Conservation (phyloP, 75 land plant genomes). For the Pinus albicaulis region DNA sequence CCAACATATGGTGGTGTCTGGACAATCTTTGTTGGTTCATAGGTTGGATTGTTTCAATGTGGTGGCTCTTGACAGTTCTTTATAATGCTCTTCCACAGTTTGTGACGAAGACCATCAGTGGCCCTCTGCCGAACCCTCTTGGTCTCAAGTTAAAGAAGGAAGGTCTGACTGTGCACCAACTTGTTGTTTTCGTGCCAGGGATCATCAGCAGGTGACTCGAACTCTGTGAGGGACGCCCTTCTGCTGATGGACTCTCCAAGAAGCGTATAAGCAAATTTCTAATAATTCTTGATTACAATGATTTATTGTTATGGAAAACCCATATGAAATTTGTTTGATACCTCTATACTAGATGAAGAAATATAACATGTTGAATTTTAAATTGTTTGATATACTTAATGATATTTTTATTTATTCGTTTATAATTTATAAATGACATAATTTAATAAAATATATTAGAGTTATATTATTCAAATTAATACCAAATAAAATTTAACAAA, state of each 20-base stretch:
- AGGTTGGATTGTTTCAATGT: constrained; percentile 52
- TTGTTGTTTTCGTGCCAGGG: constrained; percentile 79
- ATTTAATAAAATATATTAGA: too few relatives aligned
- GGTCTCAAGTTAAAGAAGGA: constrained; percentile 50
- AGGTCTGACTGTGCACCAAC: constrained; percentile 51
- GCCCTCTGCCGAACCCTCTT: constrained; percentile 46
- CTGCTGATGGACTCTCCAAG: constrained; percentile 70
- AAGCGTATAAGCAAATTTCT: too few relatives aligned
- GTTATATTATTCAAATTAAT: too few relatives aligned
- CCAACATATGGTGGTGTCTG: constrained; percentile 47
- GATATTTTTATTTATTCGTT: too few relatives aligned
- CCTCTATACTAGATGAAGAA: too few relatives aligned
- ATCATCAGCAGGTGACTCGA: constrained; percentile 81
- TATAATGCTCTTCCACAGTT: constrained; percentile 49
- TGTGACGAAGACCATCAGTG: constrained; percentile 39
- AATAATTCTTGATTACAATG: too few relatives aligned
- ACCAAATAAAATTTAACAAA: too few relatives aligned
- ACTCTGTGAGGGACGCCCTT: constrained; percentile 81
- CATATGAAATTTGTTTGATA: too few relatives aligned
- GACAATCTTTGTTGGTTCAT: constrained; percentile 73
- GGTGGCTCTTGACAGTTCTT: constrained; percentile 65
- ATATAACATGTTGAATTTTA: too few relatives aligned
- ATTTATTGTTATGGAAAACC: too few relatives aligned
- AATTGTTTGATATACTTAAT: too few relatives aligned
- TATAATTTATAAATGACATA: too few relatives aligned